Evolutionary conservation across 345 rosid genomes (phyloP), one percentile per base, ranked within the genome.

Genomic region (Salix exigua): DNA sequence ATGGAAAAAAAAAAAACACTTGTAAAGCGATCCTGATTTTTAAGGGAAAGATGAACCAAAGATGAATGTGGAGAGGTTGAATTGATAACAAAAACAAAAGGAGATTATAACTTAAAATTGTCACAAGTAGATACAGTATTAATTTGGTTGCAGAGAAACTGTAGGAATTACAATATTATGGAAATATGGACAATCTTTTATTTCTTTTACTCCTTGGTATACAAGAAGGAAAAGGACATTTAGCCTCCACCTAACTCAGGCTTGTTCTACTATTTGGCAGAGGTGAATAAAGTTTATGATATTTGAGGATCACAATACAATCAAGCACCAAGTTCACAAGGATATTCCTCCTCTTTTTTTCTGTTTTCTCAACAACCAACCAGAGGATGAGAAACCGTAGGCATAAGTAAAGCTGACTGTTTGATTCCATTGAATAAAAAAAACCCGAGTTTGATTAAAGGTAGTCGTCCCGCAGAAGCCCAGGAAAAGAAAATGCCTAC

Each of bases 401-500:
- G 21, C 30, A 26, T 26, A 72, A 58, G 30, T 5, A 60, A 42
- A 33, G 73, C 40, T 21, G 23, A 31, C 40, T 11, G 33, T 66
- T 63, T 33, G 51, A 44, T 63, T 63, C 48, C 37, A 31, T 21
- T 10, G 68, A 23, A 31, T 17, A 38, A 58, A 58, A 33, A 58
- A 46, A 6, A 28, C 21, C 50, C 35, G n/a, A 76, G 42, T 38
- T 11, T 74, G 28, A 74, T 64, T 67, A 19, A 28, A 66, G 67
- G 5, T 18, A 33, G 19, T 26, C 33, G 28, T 77, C 73, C 11
- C 55, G 28, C 44, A 61, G 69, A 80, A 82, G 64, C 55, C 38
- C 67, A 72, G 38, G 55, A 28, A 5, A 77, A 77, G 33, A 72
- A 38, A 74, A 73, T 61, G 73, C 82, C 42, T 76, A 93, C 98